Evolutionary conservation across 1,139 yeast genomes (phyloP), one percentile per base, ranked within the genome.

Genomic region (Geotrichum candidum): DNA sequence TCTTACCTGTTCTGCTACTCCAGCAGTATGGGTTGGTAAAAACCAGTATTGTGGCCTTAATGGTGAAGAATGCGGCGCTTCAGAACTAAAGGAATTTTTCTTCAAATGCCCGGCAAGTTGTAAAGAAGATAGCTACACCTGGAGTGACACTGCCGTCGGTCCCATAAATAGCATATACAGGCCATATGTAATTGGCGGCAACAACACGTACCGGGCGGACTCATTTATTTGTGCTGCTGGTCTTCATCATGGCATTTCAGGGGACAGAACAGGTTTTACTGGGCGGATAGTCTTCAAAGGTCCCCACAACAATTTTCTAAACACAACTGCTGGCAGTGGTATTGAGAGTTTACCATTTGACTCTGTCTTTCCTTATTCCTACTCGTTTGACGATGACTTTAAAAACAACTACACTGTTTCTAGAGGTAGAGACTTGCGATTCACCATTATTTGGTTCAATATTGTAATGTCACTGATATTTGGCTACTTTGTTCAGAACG

Each of bases 151-250:
- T 7, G 86, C 94, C 0, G 89, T 90, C 0, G 97, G 97, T 0
- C 81, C 80, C 63, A 78, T 83, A 61, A 75, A 83, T 65, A 78
- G 88, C 48, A 88, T 89, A 68, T 88, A 92, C 69, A 74, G 86
- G 60, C 88, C 90, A 1, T 89, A 80, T 69, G 84, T 85, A 50
- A 82, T 92, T 52, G 97, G 97, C 1, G 94, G 95, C 15, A 68
- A 76, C 25, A 72, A 73, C n/a, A 65, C 91, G 0, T 94, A 90
- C 70, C 78, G 99, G 64, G 94, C 90, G 0, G 99, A 94, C 73
- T 88, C 96, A 0, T 91, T 79, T 70, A 86, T 94, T 0, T 94
- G 99, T 74, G 95, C 92, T 0, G 87, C 97, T 0, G 98, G 96
- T 0, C 84, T 88, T 2, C 97, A 92, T 72, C 86, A 92, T 1